Conservation (phyloP, 768 basidiomycete species). For the Fomitopsis serialis region DNA sequence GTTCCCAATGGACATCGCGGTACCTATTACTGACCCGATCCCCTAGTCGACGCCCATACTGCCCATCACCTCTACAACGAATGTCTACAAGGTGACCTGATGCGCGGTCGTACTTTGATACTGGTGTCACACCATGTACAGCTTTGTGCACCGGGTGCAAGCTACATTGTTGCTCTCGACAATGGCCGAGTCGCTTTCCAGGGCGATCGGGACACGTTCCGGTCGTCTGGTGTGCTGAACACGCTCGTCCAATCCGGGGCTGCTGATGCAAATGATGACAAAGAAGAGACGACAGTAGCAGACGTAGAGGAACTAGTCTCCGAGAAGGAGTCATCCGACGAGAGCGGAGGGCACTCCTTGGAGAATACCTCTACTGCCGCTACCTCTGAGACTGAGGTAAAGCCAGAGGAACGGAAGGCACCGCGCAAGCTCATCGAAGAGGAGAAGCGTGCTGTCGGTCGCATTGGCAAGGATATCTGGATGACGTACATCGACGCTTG, state of each 20-base stretch:
- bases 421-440: constrained; percentile 82
- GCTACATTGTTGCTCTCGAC: constrained; percentile 79
- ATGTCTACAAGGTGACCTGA: constrained; percentile 75
- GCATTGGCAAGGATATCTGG: constrained; percentile 43
- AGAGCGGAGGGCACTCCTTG: constrained; percentile 22
- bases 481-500: constrained; percentile 35
- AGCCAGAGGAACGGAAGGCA: constrained; percentile 37
- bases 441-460: constrained; percentile 44
- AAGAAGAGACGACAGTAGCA: constrained; percentile 35
- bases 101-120: constrained; percentile 75
- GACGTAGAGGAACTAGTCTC: constrained; percentile 29
- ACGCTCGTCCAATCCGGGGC: constrained; percentile 58
- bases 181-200: constrained; percentile 75
- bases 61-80: constrained; percentile 77
- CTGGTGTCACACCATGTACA: constrained; percentile 95
- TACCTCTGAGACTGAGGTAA: constrained; percentile 22
- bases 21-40: background rate
- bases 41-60: constrained; percentile 76
- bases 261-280: constrained; percentile 42
- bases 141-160: constrained; percentile 74
- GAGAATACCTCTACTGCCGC: constrained; percentile 39
- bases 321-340: constrained; percentile 12
- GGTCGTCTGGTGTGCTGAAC: constrained; percentile 58
- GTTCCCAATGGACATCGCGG: background rate
- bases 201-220: constrained; percentile 62